A percentile compares a stretch with the other conserved stretches of the same genome.
phyloP scores from a whole-genome alignment of 345 rosid genomes.

The Isatis tinctoria region DNA sequence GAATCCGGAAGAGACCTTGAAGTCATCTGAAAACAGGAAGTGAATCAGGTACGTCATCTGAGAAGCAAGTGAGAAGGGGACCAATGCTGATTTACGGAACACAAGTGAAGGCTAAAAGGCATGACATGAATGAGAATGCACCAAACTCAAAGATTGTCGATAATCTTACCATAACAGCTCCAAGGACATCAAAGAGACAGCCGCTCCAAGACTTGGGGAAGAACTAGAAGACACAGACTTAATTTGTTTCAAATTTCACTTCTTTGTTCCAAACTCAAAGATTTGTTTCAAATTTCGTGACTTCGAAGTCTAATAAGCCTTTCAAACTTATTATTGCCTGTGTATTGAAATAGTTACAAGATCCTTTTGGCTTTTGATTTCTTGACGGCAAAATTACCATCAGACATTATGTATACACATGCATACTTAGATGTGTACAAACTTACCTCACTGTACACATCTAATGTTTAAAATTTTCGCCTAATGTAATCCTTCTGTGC shows the following conservation, averaged over 20 bases:
- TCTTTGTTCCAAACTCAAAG: background rate
- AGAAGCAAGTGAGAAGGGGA: slow-evolving; percentile 10
- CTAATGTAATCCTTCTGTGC: background rate
- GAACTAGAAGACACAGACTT: slow-evolving; percentile 1
- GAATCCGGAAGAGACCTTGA: too few species aligned
- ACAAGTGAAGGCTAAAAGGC: slow-evolving; percentile 9
- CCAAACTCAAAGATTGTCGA: slow-evolving; percentile 20
- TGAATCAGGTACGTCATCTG: background rate
- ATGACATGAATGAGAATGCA: slow-evolving; percentile 34
- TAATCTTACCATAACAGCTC: slow-evolving; percentile 27
- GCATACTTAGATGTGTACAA: background rate
- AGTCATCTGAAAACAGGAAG: too few species aligned
- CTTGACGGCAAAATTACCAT: too few species aligned
- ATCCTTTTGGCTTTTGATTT: too few species aligned
- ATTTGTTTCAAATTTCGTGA: too few species aligned
- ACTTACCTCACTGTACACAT: background rate
- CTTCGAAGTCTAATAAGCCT: too few species aligned
- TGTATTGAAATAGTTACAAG: background rate
- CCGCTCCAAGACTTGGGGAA: slow-evolving; percentile 27
- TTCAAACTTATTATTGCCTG: background rate
- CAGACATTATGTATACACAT: background rate
- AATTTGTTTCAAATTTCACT: background rate
- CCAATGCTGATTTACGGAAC: slow-evolving; percentile 3
- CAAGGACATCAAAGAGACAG: slow-evolving; percentile 23
- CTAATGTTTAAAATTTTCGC: background rate